Evolutionary conservation across 345 rosid genomes (phyloP).

Genomic region (Cardamine chenopodiifolia): DNA sequence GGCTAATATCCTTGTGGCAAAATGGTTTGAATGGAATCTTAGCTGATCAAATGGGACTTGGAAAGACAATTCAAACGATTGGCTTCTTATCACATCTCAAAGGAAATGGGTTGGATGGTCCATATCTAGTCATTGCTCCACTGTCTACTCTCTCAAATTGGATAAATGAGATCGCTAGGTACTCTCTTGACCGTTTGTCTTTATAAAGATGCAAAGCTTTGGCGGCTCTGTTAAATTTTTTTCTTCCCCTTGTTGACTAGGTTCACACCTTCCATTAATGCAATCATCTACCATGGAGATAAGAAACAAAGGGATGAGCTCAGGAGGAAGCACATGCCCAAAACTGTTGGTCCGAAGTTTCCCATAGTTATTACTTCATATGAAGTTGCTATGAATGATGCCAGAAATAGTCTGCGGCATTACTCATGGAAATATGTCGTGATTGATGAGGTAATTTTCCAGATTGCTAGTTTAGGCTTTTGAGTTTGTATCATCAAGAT

Average conservation of each 20-base stretch:
- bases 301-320: constrained; percentile 67
- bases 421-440: constrained; percentile 89
- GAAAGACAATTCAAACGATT: constrained; percentile 96
- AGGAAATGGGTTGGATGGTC: constrained; percentile 87
- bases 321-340: constrained; percentile 73
- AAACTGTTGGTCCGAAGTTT: constrained; percentile 69
- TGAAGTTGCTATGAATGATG: constrained; percentile 85
- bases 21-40: constrained; percentile 96
- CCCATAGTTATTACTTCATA: constrained; percentile 88
- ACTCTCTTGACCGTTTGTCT: constrained; percentile 12
- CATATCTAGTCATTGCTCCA: constrained; percentile 93
- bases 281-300: constrained; percentile 85
- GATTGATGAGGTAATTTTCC: constrained; percentile 80
- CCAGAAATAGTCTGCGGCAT: constrained; percentile 61
- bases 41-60: constrained; percentile 99
- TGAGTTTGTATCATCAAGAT: background rate
- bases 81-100: constrained; percentile 88
- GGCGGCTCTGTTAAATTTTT: background rate
- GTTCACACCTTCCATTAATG: constrained; percentile 72
- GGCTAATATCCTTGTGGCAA: constrained; percentile 95
- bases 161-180: constrained; percentile 87
- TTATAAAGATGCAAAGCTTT: constrained; percentile 7
- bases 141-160: constrained; percentile 96
- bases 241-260: constrained; percentile 41
- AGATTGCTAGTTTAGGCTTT: constrained; percentile 2